These are phyloP conservation scores for Candida easanensis DNA, from an alignment of 805 yeast genomes.

Conservation along the genomic window DNA sequence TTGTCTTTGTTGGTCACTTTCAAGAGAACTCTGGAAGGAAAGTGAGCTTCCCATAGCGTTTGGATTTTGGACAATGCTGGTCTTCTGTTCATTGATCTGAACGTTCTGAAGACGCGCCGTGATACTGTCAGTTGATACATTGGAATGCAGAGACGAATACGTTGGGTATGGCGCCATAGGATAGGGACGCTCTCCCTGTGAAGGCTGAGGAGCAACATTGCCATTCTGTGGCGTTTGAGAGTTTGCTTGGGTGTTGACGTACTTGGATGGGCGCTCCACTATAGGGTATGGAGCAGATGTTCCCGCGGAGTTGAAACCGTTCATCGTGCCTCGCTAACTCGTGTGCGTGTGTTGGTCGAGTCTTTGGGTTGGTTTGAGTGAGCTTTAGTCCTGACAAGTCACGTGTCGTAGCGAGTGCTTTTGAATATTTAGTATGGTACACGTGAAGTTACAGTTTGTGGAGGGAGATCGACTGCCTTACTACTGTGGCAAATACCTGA, in stretches of 20 bases:
- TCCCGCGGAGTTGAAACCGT: not conserved
- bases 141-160: slow-evolving; percentile 1
- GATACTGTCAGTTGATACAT: slow-evolving; percentile 13
- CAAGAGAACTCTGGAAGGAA: slow-evolving; percentile 11
- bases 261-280: slow-evolving; percentile 7
- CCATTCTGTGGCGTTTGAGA: not conserved
- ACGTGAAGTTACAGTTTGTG: too few relatives aligned
- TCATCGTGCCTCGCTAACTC: not conserved
- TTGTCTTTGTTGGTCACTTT: slow-evolving; percentile 3
- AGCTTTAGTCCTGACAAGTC: too few relatives aligned
- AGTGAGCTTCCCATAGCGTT: slow-evolving; percentile 5
- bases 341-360: too few relatives aligned
- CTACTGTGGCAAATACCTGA: too few relatives aligned
- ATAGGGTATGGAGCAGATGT: slow-evolving; percentile 6
- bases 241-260: not conserved
- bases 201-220: not conserved
- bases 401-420: too few relatives aligned
- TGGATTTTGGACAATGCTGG: slow-evolving; percentile 1
- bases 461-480: too few relatives aligned
- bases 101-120: slow-evolving; percentile 7
- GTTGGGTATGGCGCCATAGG: slow-evolving; percentile 9
- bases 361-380: too few relatives aligned
- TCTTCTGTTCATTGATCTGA: slow-evolving; percentile 2
- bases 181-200: slow-evolving; percentile 4
- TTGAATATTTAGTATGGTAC: too few relatives aligned